Percentiles rank a stretch among this genome's conserved stretches.
These are phyloP conservation scores for Asterophora lycoperdoides DNA, from an alignment of 768 basidiomycete genomes.

Conservation along the genomic window DNA sequence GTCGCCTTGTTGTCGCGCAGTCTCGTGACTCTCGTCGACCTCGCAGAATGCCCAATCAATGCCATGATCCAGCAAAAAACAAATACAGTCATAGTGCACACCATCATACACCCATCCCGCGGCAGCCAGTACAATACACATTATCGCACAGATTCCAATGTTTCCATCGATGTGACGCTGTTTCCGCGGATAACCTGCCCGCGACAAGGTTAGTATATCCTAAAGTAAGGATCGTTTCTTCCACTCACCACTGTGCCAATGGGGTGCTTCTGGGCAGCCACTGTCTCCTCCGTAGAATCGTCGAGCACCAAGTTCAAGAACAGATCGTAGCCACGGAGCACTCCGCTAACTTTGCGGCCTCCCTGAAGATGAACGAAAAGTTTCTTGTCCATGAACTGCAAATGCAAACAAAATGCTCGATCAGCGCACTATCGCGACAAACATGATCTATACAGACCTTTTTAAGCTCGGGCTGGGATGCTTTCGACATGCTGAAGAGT, in stretches of 20 bases:
- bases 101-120: constrained; percentile 13
- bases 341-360: constrained; percentile 93
- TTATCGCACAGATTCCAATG: constrained; percentile 55
- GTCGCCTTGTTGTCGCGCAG: too few relatives aligned
- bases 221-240: neutral
- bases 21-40: neutral
- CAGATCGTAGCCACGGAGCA: constrained; percentile 94
- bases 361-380: constrained; percentile 92
- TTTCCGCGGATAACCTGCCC: constrained; percentile 92
- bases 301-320: constrained; percentile 98
- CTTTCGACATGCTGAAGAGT: constrained; percentile 71
- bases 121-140: neutral
- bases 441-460: constrained; percentile 57
- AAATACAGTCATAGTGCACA: constrained; percentile 6
- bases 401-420: constrained; percentile 3
- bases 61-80: neutral
- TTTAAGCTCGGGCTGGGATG: constrained; percentile 96
- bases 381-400: constrained; percentile 98
- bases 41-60: neutral
- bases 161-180: constrained; percentile 95
- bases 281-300: constrained; percentile 89
- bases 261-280: constrained; percentile 83
- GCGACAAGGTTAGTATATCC: constrained; percentile 9
- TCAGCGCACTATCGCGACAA: constrained; percentile 1
- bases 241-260: constrained; percentile 86